These are phyloP conservation scores for Clonostachys sp. DNA, from an alignment of 2,329 filamentous ascomycete genomes.

Conservation along the genomic window DNA sequence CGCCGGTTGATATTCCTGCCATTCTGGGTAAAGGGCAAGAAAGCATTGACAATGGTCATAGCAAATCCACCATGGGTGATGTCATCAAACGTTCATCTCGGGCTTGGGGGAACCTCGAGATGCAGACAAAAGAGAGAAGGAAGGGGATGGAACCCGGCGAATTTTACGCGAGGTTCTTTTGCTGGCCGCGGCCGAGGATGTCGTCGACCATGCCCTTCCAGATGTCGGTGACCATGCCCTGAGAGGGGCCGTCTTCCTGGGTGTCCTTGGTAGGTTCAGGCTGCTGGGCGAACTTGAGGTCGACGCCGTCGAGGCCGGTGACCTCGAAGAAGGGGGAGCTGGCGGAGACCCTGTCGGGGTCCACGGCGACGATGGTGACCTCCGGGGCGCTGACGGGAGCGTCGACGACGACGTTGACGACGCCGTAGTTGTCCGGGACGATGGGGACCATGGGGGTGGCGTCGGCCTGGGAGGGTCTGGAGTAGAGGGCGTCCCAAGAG, in stretches of 20 bases:
- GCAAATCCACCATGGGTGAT: too few relatives aligned
- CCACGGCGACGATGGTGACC: slow-evolving; percentile 51
- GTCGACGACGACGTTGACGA: slow-evolving; percentile 16
- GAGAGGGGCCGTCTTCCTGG: slow-evolving; percentile 3
- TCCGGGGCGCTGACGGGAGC: slow-evolving; percentile 33
- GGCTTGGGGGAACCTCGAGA: too few relatives aligned
- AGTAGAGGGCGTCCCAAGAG: slow-evolving; percentile 24
- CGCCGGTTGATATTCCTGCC: too few relatives aligned
- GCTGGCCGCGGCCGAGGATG: slow-evolving; percentile 15
- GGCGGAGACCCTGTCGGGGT: slow-evolving; percentile 48
- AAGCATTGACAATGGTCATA: too few relatives aligned
- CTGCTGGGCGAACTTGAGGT: slow-evolving; percentile 47
- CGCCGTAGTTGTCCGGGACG: slow-evolving; percentile 52
- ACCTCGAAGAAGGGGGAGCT: slow-evolving; percentile 50
- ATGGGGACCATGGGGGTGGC: slow-evolving; percentile 50
- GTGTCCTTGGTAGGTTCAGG: slow-evolving; percentile 18
- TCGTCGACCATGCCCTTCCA: slow-evolving; percentile 55
- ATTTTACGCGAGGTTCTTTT: slow-evolving; percentile 9
- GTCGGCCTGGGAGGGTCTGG: slow-evolving; percentile 20
- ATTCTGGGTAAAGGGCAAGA: too few relatives aligned
- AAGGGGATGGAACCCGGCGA: background rate
- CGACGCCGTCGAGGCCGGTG: slow-evolving; percentile 51
- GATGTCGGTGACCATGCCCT: slow-evolving; percentile 46
- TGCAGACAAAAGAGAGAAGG: slow-evolving; percentile 1
- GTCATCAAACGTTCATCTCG: too few relatives aligned